Conservation (phyloP, 148 eudicot species). For the Polygonum aviculare region DNA sequence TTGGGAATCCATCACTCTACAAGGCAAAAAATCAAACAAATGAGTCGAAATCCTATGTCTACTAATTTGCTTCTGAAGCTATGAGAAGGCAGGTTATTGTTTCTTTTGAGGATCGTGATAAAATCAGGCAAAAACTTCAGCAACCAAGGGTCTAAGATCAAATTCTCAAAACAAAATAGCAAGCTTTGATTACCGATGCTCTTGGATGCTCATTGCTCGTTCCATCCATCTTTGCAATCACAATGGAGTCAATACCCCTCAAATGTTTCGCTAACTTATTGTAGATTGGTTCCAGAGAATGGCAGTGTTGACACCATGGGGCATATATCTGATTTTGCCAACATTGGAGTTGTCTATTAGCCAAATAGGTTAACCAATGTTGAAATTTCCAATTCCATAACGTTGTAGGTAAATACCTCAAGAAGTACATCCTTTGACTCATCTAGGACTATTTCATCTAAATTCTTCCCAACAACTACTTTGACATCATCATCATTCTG, state of each 20-base stretch:
- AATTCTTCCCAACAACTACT: conserved; percentile 75
- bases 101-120: neutral
- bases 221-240: conserved; percentile 62
- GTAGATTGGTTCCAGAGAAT: conserved; percentile 37
- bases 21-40: neutral
- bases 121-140: neutral
- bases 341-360: neutral
- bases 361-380: neutral
- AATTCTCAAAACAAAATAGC: neutral
- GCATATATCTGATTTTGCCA: conserved; percentile 33
- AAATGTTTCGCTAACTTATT: conserved; percentile 36
- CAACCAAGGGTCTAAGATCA: neutral
- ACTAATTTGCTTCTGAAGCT: neutral
- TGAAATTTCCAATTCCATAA: neutral
- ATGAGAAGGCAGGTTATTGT: neutral
- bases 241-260: conserved; percentile 33
- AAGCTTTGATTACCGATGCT: conserved; percentile 28
- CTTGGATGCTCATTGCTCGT: conserved; percentile 54
- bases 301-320: conserved; percentile 52
- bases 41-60: neutral
- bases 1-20: conserved; percentile 47
- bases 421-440: conserved; percentile 62
- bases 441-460: conserved; percentile 57
- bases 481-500: conserved; percentile 81
- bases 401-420: conserved; percentile 25